These are phyloP conservation scores for Actinomortierella wolfii DNA, from an alignment of 371 early-diverging fungal genomes.

Conservation along the genomic window DNA sequence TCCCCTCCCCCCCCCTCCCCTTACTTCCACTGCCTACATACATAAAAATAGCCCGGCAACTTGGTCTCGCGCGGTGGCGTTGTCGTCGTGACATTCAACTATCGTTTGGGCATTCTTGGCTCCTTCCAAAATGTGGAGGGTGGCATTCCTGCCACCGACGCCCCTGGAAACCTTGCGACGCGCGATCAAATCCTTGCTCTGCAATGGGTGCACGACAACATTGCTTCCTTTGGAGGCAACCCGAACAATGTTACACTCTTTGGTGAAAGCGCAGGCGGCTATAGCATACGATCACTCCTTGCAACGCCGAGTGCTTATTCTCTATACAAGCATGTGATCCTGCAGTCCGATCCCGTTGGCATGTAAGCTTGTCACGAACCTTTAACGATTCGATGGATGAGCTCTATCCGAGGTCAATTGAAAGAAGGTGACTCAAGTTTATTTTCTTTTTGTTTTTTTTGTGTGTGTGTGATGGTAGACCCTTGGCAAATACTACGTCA, in stretches of 20 bases:
- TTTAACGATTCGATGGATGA: background rate
- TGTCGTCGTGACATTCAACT: conserved; percentile 46
- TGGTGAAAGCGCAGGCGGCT: conserved; percentile 55
- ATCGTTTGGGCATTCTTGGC: conserved; percentile 50
- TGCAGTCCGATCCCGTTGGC: conserved; percentile 25
- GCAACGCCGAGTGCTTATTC: conserved; percentile 19
- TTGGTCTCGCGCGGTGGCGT: conserved; percentile 40
- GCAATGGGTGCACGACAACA: conserved; percentile 53
- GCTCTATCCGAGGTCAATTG: no score
- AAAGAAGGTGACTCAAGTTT: no score
- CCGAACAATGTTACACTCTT: conserved; percentile 46
- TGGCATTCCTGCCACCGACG: conserved; percentile 12
- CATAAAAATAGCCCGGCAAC: conserved; percentile 34
- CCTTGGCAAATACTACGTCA: no score
- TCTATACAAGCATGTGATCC: conserved; percentile 32
- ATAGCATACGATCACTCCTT: conserved; percentile 37
- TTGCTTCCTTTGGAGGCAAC: conserved; percentile 54
- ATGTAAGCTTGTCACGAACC: conserved; percentile 13
- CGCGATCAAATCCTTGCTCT: conserved; percentile 45
- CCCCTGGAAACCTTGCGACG: conserved; percentile 20
- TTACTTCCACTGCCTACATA: no score
- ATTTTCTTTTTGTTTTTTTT: no score
- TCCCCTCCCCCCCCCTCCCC: no score
- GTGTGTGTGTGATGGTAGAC: no score
- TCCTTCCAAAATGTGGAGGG: conserved; percentile 27